A percentile compares a stretch with the other conserved stretches of the same genome.
These are phyloP conservation scores for Podila minutissima DNA, from an alignment of 192 early-diverging fungal species.

Conservation along the genomic window DNA sequence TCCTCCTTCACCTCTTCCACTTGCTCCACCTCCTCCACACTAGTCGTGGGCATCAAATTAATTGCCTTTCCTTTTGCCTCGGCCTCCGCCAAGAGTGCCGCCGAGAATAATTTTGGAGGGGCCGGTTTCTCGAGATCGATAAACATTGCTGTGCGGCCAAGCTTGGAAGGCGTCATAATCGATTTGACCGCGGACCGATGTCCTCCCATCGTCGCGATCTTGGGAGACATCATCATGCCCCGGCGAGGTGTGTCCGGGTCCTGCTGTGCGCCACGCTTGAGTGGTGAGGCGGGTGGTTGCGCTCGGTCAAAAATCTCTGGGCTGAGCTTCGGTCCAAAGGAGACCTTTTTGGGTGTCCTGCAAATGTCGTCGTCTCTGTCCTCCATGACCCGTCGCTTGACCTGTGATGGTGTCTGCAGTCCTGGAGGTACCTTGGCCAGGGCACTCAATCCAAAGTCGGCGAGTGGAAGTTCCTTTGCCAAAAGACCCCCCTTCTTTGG, in stretches of 20 bases:
- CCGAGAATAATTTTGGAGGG: conserved; percentile 16
- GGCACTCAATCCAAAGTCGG: not conserved
- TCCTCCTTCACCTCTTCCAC: not conserved
- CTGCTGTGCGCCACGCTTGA: conserved; percentile 58
- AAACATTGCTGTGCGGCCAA: conserved; percentile 5
- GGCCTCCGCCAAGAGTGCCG: not conserved
- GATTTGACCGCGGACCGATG: conserved; percentile 11
- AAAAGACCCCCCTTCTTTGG: conserved; percentile 2
- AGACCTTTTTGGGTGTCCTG: conserved; percentile 49
- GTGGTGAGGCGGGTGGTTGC: conserved; percentile 63
- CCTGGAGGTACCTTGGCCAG: not conserved
- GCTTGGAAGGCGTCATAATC: conserved; percentile 29
- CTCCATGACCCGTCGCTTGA: conserved; percentile 11
- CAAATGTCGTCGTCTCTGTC: not conserved
- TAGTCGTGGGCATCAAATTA: not conserved
- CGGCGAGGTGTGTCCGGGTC: conserved; percentile 18
- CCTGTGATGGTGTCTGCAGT: conserved; percentile 13
- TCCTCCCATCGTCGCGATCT: conserved; percentile 7
- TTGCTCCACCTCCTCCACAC: not conserved
- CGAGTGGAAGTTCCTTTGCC: conserved; percentile 16
- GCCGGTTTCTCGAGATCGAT: conserved; percentile 20
- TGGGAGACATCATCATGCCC: conserved; percentile 14
- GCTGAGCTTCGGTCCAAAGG: conserved; percentile 67
- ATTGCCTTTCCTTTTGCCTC: not conserved
- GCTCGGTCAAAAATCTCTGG: conserved; percentile 67